phyloP scores from a whole-genome alignment of 768 basidiomycete species.

The Cystobasidium onofrii region DNA sequence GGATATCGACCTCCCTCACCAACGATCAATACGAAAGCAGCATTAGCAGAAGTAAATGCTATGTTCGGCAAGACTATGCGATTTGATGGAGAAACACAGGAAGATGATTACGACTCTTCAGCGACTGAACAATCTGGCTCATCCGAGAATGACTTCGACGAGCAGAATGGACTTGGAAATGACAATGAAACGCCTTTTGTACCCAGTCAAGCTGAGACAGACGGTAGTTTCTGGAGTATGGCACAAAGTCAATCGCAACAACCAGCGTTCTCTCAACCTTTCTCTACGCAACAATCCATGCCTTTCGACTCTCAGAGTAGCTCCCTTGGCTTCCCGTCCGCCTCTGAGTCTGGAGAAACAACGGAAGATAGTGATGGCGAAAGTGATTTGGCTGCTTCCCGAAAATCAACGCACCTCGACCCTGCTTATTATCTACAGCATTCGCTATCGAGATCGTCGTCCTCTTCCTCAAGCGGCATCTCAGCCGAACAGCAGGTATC shows the following conservation, averaged over 20 bases:
- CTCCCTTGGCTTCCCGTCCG: background rate
- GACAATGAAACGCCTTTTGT: constrained; percentile 10
- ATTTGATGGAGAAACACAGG: constrained; percentile 44
- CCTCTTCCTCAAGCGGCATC: constrained; percentile 13
- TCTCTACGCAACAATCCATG: constrained; percentile 19
- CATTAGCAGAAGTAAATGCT: constrained; percentile 83
- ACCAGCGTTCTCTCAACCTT: background rate
- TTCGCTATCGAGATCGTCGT: constrained; percentile 12
- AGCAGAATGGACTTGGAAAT: background rate
- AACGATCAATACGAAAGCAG: constrained; percentile 94
- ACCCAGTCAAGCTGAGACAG: constrained; percentile 27
- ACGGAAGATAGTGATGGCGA: constrained; percentile 29
- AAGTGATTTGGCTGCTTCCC: background rate
- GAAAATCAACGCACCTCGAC: background rate
- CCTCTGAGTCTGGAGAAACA: constrained; percentile 19
- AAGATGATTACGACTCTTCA: constrained; percentile 42
- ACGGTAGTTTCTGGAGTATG: constrained; percentile 31
- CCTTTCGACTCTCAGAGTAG: constrained; percentile 18
- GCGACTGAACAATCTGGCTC: constrained; percentile 13
- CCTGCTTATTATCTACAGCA: background rate
- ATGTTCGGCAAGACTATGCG: constrained; percentile 68
- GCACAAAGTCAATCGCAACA: constrained; percentile 28
- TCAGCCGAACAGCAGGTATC: background rate
- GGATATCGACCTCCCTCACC: constrained; percentile 48
- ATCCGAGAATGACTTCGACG: constrained; percentile 31